These are phyloP conservation scores for Hypsizygus marmoreus DNA, from an alignment of 768 basidiomycete species.

Conservation along the genomic window DNA sequence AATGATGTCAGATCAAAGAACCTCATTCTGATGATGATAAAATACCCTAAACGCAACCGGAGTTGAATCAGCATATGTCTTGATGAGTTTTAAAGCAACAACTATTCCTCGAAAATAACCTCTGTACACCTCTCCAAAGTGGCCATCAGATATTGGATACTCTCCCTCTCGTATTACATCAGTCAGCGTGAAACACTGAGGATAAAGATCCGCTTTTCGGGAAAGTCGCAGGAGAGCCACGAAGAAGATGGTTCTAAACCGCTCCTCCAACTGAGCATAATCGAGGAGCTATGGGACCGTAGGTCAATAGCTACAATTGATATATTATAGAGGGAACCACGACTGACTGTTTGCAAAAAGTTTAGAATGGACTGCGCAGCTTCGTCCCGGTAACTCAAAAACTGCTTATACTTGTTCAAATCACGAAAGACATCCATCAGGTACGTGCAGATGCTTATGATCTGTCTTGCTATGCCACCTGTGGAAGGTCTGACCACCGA, in stretches of 20 bases:
- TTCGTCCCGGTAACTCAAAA: conserved; percentile 17
- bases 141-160: conserved; percentile 19
- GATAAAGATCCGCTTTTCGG: conserved; percentile 26
- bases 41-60: too few species aligned
- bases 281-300: conserved; percentile 10
- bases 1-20: too few species aligned
- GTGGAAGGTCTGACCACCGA: background rate
- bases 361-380: conserved; percentile 23
- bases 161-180: conserved; percentile 11
- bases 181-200: conserved; percentile 23
- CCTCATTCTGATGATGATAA: too few species aligned
- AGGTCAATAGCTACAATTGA: conserved; percentile 21
- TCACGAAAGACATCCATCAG: conserved; percentile 19
- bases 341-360: conserved; percentile 27
- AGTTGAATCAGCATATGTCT: too few species aligned
- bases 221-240: conserved; percentile 25
- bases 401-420: conserved; percentile 14
- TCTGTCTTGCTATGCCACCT: conserved; percentile 1
- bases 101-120: conserved; percentile 16
- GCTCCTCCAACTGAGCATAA: conserved; percentile 1
- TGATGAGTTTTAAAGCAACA: conserved; percentile 29
- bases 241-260: conserved; percentile 16
- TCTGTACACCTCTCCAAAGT: conserved; percentile 31
- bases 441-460: conserved; percentile 12
- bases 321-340: too few species aligned